Evolutionary conservation across 495 filamentous ascomycete genomes (phyloP), one percentile per base, ranked within the genome.

Genomic region (Penicillium argentinense): DNA sequence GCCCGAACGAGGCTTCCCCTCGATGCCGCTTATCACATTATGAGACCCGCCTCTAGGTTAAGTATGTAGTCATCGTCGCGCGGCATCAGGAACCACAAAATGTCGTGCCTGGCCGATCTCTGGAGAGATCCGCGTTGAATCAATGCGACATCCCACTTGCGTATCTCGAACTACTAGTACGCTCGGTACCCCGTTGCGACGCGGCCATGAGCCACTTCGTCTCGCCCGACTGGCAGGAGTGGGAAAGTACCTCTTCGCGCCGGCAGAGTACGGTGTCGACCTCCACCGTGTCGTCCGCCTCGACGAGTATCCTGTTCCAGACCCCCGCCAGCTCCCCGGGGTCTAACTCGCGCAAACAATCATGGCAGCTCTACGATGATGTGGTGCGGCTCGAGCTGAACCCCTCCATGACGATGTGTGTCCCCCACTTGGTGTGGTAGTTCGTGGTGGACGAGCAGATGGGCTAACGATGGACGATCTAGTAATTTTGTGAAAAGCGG

Each of bases 401-500:
- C 41, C 64, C 67, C 4, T 54, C 57, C 12, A 67, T 75, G 54
- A 71, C 71, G 5, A 64, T 73, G 70, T 75, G 47, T 14, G 71
- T 58, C 5, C 5, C 24, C 8, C 16, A 12, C 12, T 9, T 9
- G 9, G 23, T 3, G 16, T 16, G 18, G 16, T 30, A 1, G 22
- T 37, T 32, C 13, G n/a, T 1, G 21, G 8, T 9, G 5, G 9
- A 36, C 17, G 3, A 21, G 3, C 2, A 19, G 9, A 36, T 18
- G 18, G 7, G 21, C 17, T 26, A 0, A 19, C 16, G 28, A 4
- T n/a, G 5, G 13, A 30, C 30, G 24, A 7, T 21, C 28, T 26
- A 75, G 72, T 26, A 71, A 71, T 1, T 75, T 75, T 30, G 56
- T 73, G 13, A 64, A 67, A 26, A 63, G 58, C 38, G 59, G 60